These are phyloP conservation scores for Madurella fahalii DNA, from an alignment of 2,329 filamentous ascomycete genomes.

Conservation along the genomic window DNA sequence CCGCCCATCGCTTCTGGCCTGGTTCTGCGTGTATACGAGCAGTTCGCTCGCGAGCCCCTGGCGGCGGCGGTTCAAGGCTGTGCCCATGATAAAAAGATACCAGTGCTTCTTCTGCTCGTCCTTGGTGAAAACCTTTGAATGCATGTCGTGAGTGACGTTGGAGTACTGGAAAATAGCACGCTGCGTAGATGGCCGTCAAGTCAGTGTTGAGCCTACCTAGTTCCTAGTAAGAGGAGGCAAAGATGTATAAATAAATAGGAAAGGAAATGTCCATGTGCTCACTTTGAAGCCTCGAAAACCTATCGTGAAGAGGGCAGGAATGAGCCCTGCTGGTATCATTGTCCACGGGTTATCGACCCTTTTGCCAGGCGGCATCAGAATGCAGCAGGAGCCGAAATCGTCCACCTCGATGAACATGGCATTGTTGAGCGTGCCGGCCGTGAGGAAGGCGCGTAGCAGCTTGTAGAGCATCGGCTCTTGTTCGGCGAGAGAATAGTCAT, in stretches of 20 bases:
- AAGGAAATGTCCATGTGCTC: too few relatives aligned
- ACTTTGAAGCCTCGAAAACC: neutral
- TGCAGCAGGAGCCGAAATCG: neutral
- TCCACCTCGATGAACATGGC: neutral
- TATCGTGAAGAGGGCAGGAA: neutral
- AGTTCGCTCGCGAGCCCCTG: neutral
- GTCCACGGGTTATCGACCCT: neutral
- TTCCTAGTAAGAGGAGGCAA: neutral
- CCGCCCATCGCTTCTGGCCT: neutral
- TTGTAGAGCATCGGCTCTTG: neutral
- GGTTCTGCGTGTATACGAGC: neutral
- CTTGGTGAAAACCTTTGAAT: neutral
- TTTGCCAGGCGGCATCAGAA: neutral
- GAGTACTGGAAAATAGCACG: neutral
- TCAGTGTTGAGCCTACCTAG: too few relatives aligned
- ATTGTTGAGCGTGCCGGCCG: neutral
- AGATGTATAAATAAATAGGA: neutral
- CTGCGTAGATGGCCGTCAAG: neutral
- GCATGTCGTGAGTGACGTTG: neutral
- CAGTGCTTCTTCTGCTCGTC: slow-evolving; percentile 2
- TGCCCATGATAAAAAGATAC: slow-evolving; percentile 7
- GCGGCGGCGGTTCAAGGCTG: neutral
- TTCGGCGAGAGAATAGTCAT: neutral
- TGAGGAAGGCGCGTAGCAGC: neutral
- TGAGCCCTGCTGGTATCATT: neutral